A percentile compares a stretch with the other conserved stretches of the same genome.
phyloP scores from a whole-genome alignment of 257 asterid genomes.

The Salvia splendens region DNA sequence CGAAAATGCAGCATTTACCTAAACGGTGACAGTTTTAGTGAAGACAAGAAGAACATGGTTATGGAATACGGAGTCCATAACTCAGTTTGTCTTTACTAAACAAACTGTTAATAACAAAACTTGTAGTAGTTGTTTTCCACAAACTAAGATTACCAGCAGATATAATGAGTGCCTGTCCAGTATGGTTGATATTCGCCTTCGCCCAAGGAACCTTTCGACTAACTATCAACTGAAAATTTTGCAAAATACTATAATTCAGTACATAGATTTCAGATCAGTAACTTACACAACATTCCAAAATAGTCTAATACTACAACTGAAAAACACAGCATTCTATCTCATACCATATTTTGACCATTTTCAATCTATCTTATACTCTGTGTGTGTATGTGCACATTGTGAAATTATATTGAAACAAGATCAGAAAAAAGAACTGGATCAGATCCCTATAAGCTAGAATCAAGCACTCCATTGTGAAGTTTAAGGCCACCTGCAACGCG shows the following conservation, averaged over 20 bases:
- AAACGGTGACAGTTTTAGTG: not conserved
- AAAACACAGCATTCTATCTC: too few species aligned
- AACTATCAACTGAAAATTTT: constrained; percentile 56
- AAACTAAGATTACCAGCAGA: constrained; percentile 54
- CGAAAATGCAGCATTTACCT: not conserved
- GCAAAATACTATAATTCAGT: not conserved
- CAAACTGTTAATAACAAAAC: not conserved
- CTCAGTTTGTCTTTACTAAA: not conserved
- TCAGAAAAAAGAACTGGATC: not conserved
- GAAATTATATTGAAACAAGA: not conserved
- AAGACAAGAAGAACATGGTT: not conserved
- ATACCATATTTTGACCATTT: not conserved
- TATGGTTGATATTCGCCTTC: constrained; percentile 77
- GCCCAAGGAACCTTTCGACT: constrained; percentile 83
- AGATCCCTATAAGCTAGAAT: not conserved
- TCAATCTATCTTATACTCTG: not conserved
- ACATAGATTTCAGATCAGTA: not conserved
- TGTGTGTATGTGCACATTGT: not conserved
- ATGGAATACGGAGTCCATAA: not conserved
- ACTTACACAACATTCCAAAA: not conserved
- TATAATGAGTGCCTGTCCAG: constrained; percentile 81
- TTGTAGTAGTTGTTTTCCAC: not conserved
- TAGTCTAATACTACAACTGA: too few species aligned
- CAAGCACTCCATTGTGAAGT: not conserved
- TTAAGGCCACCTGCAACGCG: too few species aligned